Conservation (phyloP, 371 early-diverging fungal genomes). For the Amoeboaphelidium protococcarum region DNA sequence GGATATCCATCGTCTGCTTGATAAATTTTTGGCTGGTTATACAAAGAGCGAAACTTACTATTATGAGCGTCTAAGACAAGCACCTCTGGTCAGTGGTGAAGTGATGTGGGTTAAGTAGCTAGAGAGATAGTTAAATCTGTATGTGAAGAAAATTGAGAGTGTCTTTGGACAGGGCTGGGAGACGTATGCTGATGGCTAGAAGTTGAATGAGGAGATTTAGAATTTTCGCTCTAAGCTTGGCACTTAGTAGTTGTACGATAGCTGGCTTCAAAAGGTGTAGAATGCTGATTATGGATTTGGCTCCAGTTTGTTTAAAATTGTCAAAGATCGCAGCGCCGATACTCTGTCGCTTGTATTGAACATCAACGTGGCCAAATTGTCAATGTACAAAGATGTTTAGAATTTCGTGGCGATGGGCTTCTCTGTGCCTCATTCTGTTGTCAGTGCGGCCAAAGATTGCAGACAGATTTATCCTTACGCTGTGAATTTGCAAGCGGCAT, state of each 20-base stretch:
- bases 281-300: slow-evolving; percentile 20
- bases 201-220: slow-evolving; percentile 81
- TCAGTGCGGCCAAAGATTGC: slow-evolving; percentile 77
- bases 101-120: slow-evolving; percentile 96
- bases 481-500: slow-evolving; percentile 77
- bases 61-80: slow-evolving; percentile 71
- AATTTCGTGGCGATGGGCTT: slow-evolving; percentile 75
- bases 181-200: slow-evolving; percentile 82
- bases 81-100: slow-evolving; percentile 75
- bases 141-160: slow-evolving; percentile 91
- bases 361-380: slow-evolving; percentile 79
- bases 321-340: background rate
- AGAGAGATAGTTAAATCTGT: slow-evolving; percentile 74
- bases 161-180: slow-evolving; percentile 85
- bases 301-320: background rate
- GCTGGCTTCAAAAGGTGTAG: slow-evolving; percentile 72
- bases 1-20: slow-evolving; percentile 76
- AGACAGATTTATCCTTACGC: slow-evolving; percentile 92
- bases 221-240: slow-evolving; percentile 19
- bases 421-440: slow-evolving; percentile 72
- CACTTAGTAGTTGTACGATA: slow-evolving; percentile 35
- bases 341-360: slow-evolving; percentile 37
- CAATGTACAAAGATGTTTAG: slow-evolving; percentile 89
- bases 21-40: slow-evolving; percentile 81
- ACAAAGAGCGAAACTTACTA: slow-evolving; percentile 57